Evolutionary conservation across 441 rosid genomes (phyloP).

Genomic region (Pelargonium exstipulatum): DNA sequence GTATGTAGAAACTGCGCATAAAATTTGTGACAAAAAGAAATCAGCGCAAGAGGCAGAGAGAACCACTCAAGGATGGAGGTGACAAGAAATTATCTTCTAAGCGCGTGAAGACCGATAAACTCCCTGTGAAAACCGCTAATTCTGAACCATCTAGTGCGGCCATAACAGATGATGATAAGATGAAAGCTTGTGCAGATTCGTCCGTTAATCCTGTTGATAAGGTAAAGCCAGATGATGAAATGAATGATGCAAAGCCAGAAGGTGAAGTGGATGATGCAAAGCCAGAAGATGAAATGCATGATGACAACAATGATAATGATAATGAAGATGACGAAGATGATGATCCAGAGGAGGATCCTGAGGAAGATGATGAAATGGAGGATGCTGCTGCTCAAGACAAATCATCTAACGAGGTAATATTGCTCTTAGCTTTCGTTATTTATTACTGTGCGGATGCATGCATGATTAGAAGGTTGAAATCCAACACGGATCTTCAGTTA

Average conservation of each 20-base stretch:
- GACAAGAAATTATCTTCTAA: slow-evolving; percentile 41
- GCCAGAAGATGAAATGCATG: slow-evolving; percentile 33
- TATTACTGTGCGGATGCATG: background rate
- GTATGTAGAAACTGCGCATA: slow-evolving; percentile 55
- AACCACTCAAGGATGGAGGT: slow-evolving; percentile 44
- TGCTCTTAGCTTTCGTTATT: slow-evolving; percentile 1
- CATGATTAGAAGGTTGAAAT: background rate
- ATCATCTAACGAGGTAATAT: slow-evolving; percentile 45
- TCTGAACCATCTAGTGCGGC: slow-evolving; percentile 32
- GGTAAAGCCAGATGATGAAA: slow-evolving; percentile 27
- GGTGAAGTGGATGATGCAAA: slow-evolving; percentile 32
- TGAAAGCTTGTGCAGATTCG: slow-evolving; percentile 29
- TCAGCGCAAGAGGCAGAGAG: slow-evolving; percentile 67
- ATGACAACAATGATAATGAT: no score
- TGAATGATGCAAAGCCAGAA: background rate
- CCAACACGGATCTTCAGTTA: background rate
- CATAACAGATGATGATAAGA: slow-evolving; percentile 38
- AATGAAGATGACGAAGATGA: slow-evolving; percentile 15
- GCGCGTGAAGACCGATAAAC: slow-evolving; percentile 52
- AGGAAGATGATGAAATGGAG: slow-evolving; percentile 65
- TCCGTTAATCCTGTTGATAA: slow-evolving; percentile 30
- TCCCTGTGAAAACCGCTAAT: slow-evolving; percentile 36
- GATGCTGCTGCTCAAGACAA: slow-evolving; percentile 42
- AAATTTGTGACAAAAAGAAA: slow-evolving; percentile 69
- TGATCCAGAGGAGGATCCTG: slow-evolving; percentile 71